A percentile compares a stretch with the other conserved stretches of the same genome.
Conservation (phyloP, 192 early-diverging fungal genomes). For the Polychytrium aggregatum region DNA sequence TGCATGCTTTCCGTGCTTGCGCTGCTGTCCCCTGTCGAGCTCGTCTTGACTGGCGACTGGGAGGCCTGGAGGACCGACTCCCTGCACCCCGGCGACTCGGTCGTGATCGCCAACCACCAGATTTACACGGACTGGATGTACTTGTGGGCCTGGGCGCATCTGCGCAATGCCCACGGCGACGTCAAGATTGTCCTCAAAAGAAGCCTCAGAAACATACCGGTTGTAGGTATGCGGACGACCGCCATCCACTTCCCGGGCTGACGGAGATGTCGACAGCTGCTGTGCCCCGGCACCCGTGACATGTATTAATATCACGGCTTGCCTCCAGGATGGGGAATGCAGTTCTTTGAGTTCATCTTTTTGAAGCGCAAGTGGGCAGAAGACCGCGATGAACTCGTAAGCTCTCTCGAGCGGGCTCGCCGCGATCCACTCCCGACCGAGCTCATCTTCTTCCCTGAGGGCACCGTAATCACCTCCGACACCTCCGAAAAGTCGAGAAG, state of each 20-base stretch:
- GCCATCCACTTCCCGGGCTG: neutral
- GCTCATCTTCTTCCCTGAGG: conserved; percentile 94
- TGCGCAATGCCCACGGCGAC: conserved; percentile 60
- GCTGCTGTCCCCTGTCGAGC: conserved; percentile 21
- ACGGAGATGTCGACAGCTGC: neutral
- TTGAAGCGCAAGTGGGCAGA: conserved; percentile 75
- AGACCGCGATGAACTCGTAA: conserved; percentile 51
- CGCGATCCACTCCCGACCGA: conserved; percentile 54
- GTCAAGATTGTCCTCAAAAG: conserved; percentile 89
- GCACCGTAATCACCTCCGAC: conserved; percentile 74
- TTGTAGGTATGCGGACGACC: conserved; percentile 62
- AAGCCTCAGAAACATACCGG: conserved; percentile 67
- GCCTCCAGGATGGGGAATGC: conserved; percentile 57
- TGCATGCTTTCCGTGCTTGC: conserved; percentile 19
- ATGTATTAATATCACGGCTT: neutral
- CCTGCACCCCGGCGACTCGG: conserved; percentile 6
- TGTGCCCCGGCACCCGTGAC: neutral
- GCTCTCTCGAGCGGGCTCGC: conserved; percentile 27
- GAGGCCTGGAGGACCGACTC: conserved; percentile 7
- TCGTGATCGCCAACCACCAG: conserved; percentile 42
- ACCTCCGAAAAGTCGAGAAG: conserved; percentile 54
- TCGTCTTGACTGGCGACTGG: conserved; percentile 32
- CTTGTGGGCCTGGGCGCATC: conserved; percentile 32
- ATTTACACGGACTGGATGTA: conserved; percentile 40
- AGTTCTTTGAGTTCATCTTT: conserved; percentile 89